Evolutionary conservation across 805 yeast species (phyloP), one percentile per base, ranked within the genome.

Genomic region (Brettanomyces nanus): DNA sequence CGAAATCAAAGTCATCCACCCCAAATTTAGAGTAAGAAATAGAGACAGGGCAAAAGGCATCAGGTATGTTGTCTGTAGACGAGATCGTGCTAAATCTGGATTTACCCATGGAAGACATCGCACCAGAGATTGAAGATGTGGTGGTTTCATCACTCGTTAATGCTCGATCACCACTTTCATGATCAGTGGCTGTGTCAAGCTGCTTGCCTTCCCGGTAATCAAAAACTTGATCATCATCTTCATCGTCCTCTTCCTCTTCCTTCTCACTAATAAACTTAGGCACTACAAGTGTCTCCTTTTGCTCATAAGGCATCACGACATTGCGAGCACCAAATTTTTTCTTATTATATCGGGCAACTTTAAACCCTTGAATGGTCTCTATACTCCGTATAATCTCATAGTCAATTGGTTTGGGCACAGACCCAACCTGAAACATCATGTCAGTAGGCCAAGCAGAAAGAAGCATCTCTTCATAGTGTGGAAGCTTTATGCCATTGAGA

Each of bases 1-100:
- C 79, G 55, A 92, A 90, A 61, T 90, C 96, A 61, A 92, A 92
- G 57, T 87, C 96, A 48, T 82, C 86, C 22, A 92, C 87, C 20
- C 98, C 98, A 58, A 86, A 90, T 49, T 75, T 80, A 40, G 94
- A 83, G 58, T 89, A 90, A 30, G 80, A 72, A 38, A 90, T 84
- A 42, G 80, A 83, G 33, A 85, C 65, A 48, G 78, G 75, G 29
- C 77, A 66, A 61, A 81, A 90, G 26, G 89, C 83, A 37, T 80
- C 79, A 1, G 96, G 95, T 1, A 77, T 67, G 26, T 61, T 53
- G 49, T 71, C 63, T 39, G 62, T 49, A 1, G 46, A 25, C 2
- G 60, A 46, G 19, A 52, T 61, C 35, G 49, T 55, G 9, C 56
- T 62, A 33, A 66, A 66, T 0, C 54, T 44, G 29, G 45, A 37